Evolutionary conservation across 345 rosid species (phyloP).

Genomic region (Moricandia moricandioides): DNA sequence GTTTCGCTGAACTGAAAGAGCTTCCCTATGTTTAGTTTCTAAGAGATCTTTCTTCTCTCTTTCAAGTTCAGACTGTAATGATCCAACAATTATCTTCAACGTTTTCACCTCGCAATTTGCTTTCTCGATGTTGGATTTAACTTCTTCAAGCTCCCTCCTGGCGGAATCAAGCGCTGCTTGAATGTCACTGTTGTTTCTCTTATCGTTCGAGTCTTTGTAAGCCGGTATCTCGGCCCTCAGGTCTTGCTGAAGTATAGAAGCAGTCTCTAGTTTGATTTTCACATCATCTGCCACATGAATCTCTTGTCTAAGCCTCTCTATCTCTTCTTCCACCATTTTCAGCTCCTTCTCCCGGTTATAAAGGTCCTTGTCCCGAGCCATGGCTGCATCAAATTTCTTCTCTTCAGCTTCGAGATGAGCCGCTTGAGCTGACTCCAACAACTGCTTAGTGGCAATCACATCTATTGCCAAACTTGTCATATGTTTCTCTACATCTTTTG

Average conservation of each 20-base stretch:
- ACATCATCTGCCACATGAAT: slow-evolving; percentile 64
- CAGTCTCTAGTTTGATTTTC: slow-evolving; percentile 63
- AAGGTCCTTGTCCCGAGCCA: slow-evolving; percentile 75
- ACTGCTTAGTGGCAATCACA: slow-evolving; percentile 68
- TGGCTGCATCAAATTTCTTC: slow-evolving; percentile 63
- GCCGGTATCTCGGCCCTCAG: slow-evolving; percentile 73
- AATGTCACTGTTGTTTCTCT: slow-evolving; percentile 48
- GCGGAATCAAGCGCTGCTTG: slow-evolving; percentile 67
- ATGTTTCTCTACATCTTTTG: slow-evolving; percentile 75
- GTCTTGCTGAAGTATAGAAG: slow-evolving; percentile 60
- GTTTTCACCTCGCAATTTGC: slow-evolving; percentile 64
- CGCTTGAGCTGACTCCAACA: slow-evolving; percentile 79
- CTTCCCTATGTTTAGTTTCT: slow-evolving; percentile 58
- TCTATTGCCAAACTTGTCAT: slow-evolving; percentile 80
- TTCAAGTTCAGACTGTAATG: slow-evolving; percentile 65
- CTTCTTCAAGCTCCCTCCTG: slow-evolving; percentile 78
- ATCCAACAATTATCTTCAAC: slow-evolving; percentile 62
- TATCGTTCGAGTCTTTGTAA: slow-evolving; percentile 45
- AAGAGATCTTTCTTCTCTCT: slow-evolving; percentile 57
- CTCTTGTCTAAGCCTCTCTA: slow-evolving; percentile 63
- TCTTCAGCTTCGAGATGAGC: slow-evolving; percentile 88
- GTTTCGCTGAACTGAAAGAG: slow-evolving; percentile 47
- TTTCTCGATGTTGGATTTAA: slow-evolving; percentile 70
- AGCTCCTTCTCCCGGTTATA: slow-evolving; percentile 76
- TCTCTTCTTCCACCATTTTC: slow-evolving; percentile 80